These are phyloP conservation scores for Suillus subaureus DNA, from an alignment of 768 basidiomycete genomes.

Conservation along the genomic window DNA sequence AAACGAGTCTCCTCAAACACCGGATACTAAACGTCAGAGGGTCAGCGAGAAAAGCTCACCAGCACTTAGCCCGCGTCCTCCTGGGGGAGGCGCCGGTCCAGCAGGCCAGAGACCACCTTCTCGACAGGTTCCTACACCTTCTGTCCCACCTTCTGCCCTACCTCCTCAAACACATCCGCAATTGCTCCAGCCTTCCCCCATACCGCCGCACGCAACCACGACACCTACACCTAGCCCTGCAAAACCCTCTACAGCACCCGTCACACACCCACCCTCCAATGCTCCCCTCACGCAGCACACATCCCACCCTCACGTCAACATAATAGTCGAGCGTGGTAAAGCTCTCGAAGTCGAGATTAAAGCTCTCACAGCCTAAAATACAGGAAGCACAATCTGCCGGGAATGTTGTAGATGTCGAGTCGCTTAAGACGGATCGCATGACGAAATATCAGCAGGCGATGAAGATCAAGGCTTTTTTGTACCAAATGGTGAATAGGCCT, in stretches of 20 bases:
- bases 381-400: conserved; percentile 19
- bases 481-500: not conserved
- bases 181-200: conserved; percentile 13
- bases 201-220: conserved; percentile 22
- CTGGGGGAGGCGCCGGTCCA: conserved; percentile 4
- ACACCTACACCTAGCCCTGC: conserved; percentile 20
- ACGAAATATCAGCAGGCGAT: conserved; percentile 9
- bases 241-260: conserved; percentile 23
- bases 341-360: conserved; percentile 21
- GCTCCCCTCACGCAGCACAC: conserved; percentile 4
- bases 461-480: conserved; percentile 19
- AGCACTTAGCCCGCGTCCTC: conserved; percentile 2
- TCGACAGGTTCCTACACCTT: conserved; percentile 5
- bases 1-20: conserved; percentile 40
- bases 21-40: conserved; percentile 49
- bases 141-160: not conserved
- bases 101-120: conserved; percentile 4
- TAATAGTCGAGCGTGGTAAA: conserved; percentile 27
- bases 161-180: conserved; percentile 9
- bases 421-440: conserved; percentile 16
- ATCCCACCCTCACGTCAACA: conserved; percentile 7
- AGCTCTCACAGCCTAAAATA: no score
- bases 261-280: conserved; percentile 22
- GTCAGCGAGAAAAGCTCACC: conserved; percentile 11
- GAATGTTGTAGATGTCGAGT: conserved; percentile 16